Evolutionary conservation across 192 early-diverging fungal genomes (phyloP).

Genomic region (Coemansia sp.): DNA sequence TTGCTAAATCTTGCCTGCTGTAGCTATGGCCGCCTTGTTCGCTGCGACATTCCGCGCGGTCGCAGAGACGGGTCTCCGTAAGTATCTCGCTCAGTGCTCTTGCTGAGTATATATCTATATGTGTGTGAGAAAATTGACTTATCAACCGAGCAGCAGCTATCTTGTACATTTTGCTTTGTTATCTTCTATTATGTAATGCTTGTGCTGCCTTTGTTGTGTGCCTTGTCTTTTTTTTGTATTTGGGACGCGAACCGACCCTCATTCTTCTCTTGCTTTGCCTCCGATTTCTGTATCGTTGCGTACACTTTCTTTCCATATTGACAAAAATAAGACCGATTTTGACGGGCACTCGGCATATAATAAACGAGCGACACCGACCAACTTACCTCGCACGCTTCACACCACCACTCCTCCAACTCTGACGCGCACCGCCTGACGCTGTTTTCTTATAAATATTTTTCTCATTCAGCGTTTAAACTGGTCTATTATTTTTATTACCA

Average conservation of each 20-base stretch:
- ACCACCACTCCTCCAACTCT: not conserved
- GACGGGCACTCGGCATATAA: not conserved
- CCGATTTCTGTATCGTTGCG: not conserved
- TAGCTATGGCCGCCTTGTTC: conserved; percentile 81
- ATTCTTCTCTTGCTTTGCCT: no score
- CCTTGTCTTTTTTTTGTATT: conserved; percentile 6
- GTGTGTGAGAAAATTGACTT: not conserved
- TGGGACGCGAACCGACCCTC: not conserved
- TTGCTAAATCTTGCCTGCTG: conserved; percentile 1
- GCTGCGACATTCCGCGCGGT: conserved; percentile 83
- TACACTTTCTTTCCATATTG: not conserved
- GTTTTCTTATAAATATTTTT: not conserved
- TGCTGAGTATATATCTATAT: no score
- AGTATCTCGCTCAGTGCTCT: conserved; percentile 26
- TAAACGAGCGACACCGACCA: not conserved
- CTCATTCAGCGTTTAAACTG: not conserved
- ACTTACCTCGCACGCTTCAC: not conserved
- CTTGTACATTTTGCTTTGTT: no score
- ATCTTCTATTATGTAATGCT: no score
- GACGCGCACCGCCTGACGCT: not conserved
- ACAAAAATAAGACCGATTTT: not conserved
- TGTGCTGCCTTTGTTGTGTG: not conserved
- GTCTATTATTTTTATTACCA: conserved; percentile 7
- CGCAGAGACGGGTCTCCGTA: conserved; percentile 67
- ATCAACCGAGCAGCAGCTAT: no score